phyloP scores from a whole-genome alignment of 225 moss, liverwort and hornwort species.

The Pseudisothecium myosuroides region DNA sequence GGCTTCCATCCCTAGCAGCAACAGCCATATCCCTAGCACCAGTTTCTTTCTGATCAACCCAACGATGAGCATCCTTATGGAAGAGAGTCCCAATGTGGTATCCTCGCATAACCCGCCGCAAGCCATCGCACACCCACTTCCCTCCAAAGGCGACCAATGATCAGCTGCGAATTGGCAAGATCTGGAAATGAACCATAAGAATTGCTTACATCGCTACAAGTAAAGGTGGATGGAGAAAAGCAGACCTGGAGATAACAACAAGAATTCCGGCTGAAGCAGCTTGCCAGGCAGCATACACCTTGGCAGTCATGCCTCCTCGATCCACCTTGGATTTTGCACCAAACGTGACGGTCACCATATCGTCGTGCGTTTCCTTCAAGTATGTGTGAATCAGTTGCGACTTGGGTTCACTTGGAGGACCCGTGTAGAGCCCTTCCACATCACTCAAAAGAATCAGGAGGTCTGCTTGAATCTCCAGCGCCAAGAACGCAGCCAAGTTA shows the following conservation, averaged over 20 bases:
- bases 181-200: constrained; percentile 9
- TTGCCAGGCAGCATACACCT: constrained; percentile 87
- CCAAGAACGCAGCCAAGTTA: constrained; percentile 64
- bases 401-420: constrained; percentile 87
- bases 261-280: constrained; percentile 90
- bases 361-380: constrained; percentile 89
- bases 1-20: constrained; percentile 69
- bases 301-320: constrained; percentile 92
- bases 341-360: constrained; percentile 92
- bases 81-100: constrained; percentile 81
- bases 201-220: background rate
- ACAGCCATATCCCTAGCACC: constrained; percentile 91
- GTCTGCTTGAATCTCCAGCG: constrained; percentile 80
- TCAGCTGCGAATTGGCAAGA: background rate
- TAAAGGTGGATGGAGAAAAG: background rate
- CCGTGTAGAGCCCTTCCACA: constrained; percentile 94
- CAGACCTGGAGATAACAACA: constrained; percentile 88
- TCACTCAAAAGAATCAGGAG: constrained; percentile 92
- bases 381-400: constrained; percentile 87
- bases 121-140: constrained; percentile 67
- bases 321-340: constrained; percentile 98
- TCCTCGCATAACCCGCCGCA: constrained; percentile 72
- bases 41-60: constrained; percentile 49
- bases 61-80: constrained; percentile 65
- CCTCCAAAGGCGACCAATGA: constrained; percentile 1